These are phyloP conservation scores for Trichosporon sp. DNA, from an alignment of 1,284 basidiomycete genomes.

Conservation along the genomic window DNA sequence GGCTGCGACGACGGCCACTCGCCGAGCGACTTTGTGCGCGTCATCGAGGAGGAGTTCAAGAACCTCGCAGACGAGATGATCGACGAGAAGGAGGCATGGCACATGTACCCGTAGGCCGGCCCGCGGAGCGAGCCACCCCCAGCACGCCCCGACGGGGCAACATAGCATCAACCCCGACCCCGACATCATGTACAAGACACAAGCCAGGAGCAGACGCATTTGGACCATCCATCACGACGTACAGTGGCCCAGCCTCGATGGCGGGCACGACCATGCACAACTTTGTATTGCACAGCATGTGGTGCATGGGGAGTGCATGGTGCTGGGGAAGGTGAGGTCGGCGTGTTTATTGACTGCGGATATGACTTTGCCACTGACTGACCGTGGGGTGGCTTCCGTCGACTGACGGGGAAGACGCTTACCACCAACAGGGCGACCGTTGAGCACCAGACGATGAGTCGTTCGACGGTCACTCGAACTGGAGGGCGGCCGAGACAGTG, in stretches of 20 bases:
- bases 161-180: neutral
- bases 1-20: slow-evolving; percentile 75
- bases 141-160: neutral
- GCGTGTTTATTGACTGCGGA: too few relatives aligned
- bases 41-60: slow-evolving; percentile 66
- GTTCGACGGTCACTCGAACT: too few relatives aligned
- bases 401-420: too few relatives aligned
- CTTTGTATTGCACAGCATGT: neutral
- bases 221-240: neutral
- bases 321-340: too few relatives aligned
- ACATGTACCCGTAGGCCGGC: neutral
- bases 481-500: too few relatives aligned
- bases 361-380: too few relatives aligned
- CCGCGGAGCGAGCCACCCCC: neutral
- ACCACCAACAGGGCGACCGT: too few relatives aligned
- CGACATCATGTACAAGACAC: neutral
- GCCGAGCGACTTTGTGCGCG: slow-evolving; percentile 66
- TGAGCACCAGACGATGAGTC: too few relatives aligned
- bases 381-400: too few relatives aligned
- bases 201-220: neutral
- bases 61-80: slow-evolving; percentile 18
- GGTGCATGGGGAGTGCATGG: neutral
- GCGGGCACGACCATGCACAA: neutral
- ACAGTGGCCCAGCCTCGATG: neutral
- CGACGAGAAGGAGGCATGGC: neutral